Evolutionary conservation across 2,329 filamentous ascomycete species (phyloP).

Genomic region (Trichoderma atroviride): DNA sequence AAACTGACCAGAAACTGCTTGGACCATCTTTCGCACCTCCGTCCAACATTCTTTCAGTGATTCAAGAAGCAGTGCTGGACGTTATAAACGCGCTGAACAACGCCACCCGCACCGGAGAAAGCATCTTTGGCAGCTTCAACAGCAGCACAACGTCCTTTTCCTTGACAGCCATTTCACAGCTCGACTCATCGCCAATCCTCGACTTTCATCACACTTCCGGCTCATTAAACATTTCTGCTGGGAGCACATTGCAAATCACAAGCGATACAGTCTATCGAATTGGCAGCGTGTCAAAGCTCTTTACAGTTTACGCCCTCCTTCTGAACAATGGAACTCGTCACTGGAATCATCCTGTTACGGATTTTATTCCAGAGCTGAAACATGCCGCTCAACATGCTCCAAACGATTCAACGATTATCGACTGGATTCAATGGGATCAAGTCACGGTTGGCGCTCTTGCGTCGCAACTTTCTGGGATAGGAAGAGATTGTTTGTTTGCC

Average conservation of each 20-base stretch:
- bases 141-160: slow-evolving; percentile 27
- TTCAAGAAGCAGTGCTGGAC: background rate
- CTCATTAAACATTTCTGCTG: slow-evolving; percentile 27
- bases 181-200: slow-evolving; percentile 15
- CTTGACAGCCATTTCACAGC: slow-evolving; percentile 19
- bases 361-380: slow-evolving; percentile 34
- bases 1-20: slow-evolving; percentile 14
- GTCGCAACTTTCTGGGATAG: slow-evolving; percentile 22
- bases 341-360: slow-evolving; percentile 35
- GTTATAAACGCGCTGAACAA: slow-evolving; percentile 16
- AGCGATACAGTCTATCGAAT: slow-evolving; percentile 34
- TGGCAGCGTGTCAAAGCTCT: slow-evolving; percentile 36
- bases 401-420: background rate
- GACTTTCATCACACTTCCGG: slow-evolving; percentile 27
- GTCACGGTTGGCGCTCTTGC: slow-evolving; percentile 25
- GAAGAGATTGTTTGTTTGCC: slow-evolving; percentile 21
- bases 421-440: slow-evolving; percentile 25
- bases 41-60: background rate
- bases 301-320: slow-evolving; percentile 36
- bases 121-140: slow-evolving; percentile 19
- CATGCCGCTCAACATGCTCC: background rate
- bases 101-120: slow-evolving; percentile 9
- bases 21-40: slow-evolving; percentile 18
- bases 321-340: slow-evolving; percentile 30
- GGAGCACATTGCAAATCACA: slow-evolving; percentile 20